Conservation (phyloP, 305 asterid species). For the Solanum hybrid region DNA sequence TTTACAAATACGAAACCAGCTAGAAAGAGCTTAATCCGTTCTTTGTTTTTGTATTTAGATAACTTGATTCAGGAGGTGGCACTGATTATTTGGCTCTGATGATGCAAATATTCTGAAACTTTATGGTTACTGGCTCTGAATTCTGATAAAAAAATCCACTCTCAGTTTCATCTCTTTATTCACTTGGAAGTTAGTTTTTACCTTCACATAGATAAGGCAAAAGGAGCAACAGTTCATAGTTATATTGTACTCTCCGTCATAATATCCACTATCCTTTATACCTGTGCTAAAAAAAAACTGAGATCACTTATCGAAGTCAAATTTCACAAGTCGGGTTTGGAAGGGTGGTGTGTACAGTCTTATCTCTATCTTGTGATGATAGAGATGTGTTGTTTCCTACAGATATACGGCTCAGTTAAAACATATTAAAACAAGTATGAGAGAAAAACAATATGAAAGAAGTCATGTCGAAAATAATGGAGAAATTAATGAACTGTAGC, state of each 20-base stretch:
- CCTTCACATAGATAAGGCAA: neutral
- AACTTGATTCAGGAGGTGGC: neutral
- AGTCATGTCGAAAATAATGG: neutral
- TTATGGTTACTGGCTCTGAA: neutral
- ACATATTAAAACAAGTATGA: neutral
- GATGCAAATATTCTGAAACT: neutral
- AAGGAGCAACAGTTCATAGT: neutral
- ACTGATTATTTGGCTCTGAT: neutral
- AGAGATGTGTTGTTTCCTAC: neutral
- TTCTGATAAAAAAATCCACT: neutral
- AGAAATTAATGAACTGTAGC: neutral
- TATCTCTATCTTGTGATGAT: neutral
- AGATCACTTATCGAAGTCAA: too few species aligned
- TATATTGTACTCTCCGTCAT: neutral
- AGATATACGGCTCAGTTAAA: neutral
- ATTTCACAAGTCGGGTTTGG: neutral
- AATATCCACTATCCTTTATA: neutral
- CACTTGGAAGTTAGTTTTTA: neutral
- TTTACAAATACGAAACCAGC: neutral
- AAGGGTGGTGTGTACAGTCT: neutral
- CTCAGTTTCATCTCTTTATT: neutral
- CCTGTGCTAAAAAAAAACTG: neutral
- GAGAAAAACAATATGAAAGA: neutral
- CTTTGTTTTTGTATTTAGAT: neutral
- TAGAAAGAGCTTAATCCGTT: neutral